phyloP scores from a whole-genome alignment of 2,329 filamentous ascomycete genomes.

The Keithomyces neogunnii region DNA sequence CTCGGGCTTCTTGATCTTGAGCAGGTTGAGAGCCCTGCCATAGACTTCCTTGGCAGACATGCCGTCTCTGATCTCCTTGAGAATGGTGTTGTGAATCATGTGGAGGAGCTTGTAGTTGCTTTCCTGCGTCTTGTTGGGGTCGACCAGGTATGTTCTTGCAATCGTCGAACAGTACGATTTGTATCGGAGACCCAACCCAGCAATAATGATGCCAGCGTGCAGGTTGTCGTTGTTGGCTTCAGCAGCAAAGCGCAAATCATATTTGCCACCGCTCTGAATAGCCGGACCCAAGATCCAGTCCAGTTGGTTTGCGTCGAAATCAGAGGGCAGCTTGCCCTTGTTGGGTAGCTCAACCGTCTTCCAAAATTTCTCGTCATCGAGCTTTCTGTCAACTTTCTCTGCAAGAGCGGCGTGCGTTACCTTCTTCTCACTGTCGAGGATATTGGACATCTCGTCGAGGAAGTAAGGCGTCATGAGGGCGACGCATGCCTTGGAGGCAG shows the following conservation, averaged over 20 bases:
- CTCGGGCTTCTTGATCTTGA: conserved; percentile 88
- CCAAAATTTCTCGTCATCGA: conserved; percentile 93
- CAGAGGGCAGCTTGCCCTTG: conserved; percentile 68
- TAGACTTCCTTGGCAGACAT: conserved; percentile 84
- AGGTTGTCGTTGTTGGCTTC: conserved; percentile 75
- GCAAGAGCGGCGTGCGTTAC: conserved; percentile 81
- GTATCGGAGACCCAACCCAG: conserved; percentile 85
- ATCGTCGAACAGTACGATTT: conserved; percentile 93
- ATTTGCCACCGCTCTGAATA: conserved; percentile 92
- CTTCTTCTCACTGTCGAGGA: conserved; percentile 94
- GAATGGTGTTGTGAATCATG: conserved; percentile 75
- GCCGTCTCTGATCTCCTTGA: conserved; percentile 86
- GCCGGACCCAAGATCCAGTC: conserved; percentile 91
- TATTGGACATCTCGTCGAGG: conserved; percentile 94
- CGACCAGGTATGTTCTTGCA: conserved; percentile 88
- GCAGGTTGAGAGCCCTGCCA: conserved; percentile 68
- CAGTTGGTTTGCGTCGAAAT: conserved; percentile 80
- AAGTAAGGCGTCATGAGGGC: conserved; percentile 95
- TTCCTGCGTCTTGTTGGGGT: conserved; percentile 94
- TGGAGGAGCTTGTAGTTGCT: conserved; percentile 85
- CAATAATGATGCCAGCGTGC: conserved; percentile 88
- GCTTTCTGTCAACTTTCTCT: conserved; percentile 82
- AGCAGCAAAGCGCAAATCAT: conserved; percentile 74
- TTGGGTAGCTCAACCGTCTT: conserved; percentile 63
- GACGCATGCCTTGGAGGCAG: conserved; percentile 87